Conservation (phyloP, 352 stramenopile species). For the Globisporangium irregulare region DNA sequence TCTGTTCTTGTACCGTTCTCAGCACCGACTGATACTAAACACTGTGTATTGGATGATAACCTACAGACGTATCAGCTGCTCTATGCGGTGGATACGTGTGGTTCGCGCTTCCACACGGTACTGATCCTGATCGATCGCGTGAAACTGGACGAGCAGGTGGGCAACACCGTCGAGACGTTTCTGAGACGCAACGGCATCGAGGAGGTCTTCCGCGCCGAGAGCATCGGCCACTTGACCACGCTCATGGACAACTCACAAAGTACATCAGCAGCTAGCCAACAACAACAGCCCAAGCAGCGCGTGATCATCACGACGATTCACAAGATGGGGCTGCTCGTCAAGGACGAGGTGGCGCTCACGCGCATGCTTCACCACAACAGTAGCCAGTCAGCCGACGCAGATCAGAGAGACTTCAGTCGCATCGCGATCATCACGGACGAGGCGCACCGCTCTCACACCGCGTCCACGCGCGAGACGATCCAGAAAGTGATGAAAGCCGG, state of each 20-base stretch:
- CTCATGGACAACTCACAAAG: constrained; percentile 30
- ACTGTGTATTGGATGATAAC: background rate
- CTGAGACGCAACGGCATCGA: constrained; percentile 70
- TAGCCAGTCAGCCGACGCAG: background rate
- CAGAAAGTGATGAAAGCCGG: constrained; percentile 58
- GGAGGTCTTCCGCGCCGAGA: constrained; percentile 69
- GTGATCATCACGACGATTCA: constrained; percentile 84
- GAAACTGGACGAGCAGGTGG: constrained; percentile 82
- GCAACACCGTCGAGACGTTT: constrained; percentile 65
- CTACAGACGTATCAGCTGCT: constrained; percentile 62
- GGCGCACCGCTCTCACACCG: constrained; percentile 75
- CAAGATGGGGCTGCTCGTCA: constrained; percentile 70
- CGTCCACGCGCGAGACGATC: constrained; percentile 62
- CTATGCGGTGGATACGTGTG: constrained; percentile 37
- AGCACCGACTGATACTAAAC: background rate
- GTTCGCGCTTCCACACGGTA: constrained; percentile 66
- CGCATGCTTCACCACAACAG: constrained; percentile 54
- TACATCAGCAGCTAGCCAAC: constrained; percentile 12
- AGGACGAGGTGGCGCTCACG: constrained; percentile 65
- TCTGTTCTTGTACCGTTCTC: background rate
- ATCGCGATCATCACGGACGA: constrained; percentile 84
- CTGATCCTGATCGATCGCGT: constrained; percentile 78
- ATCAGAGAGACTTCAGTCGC: constrained; percentile 33
- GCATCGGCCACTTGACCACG: constrained; percentile 61
- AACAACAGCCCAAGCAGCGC: constrained; percentile 31